Evolutionary conservation across 345 rosid species (phyloP).

Genomic region (Arabidopsis arenosa): DNA sequence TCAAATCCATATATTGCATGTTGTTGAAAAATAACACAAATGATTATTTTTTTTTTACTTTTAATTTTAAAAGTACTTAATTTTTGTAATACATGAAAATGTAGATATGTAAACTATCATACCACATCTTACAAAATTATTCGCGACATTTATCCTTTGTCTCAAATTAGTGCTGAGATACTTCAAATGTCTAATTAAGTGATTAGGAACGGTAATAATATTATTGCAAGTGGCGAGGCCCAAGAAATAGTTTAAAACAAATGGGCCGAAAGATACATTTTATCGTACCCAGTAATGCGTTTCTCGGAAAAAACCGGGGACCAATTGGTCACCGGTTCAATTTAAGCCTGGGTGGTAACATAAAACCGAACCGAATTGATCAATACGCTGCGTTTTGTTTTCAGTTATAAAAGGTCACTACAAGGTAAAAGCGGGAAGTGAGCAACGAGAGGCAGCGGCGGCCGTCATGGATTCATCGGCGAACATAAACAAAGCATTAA

Average conservation of each 20-base stretch:
- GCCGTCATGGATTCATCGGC: conserved; percentile 43
- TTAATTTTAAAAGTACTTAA: background rate
- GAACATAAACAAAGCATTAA: conserved; percentile 68
- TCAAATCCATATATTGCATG: background rate
- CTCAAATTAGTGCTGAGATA: background rate
- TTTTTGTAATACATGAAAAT: background rate
- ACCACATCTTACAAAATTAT: background rate
- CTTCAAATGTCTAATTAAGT: background rate
- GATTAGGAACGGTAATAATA: background rate
- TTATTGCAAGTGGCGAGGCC: background rate
- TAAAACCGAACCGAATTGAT: conserved; percentile 8
- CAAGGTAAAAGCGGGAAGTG: conserved; percentile 15
- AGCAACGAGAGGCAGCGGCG: conserved; percentile 28
- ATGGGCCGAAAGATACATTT: background rate
- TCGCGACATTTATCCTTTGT: background rate
- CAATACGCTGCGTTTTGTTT: conserved; percentile 23
- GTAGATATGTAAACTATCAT: background rate
- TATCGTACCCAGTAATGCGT: background rate
- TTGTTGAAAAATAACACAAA: background rate
- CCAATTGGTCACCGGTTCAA: background rate
- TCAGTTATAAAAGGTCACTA: conserved; percentile 1
- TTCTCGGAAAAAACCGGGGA: background rate
- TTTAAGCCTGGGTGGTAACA: background rate
- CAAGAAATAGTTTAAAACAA: background rate
- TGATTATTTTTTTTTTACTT: background rate